phyloP scores from a whole-genome alignment of 179 eudicot genomes.

The Silene noctiflora region DNA sequence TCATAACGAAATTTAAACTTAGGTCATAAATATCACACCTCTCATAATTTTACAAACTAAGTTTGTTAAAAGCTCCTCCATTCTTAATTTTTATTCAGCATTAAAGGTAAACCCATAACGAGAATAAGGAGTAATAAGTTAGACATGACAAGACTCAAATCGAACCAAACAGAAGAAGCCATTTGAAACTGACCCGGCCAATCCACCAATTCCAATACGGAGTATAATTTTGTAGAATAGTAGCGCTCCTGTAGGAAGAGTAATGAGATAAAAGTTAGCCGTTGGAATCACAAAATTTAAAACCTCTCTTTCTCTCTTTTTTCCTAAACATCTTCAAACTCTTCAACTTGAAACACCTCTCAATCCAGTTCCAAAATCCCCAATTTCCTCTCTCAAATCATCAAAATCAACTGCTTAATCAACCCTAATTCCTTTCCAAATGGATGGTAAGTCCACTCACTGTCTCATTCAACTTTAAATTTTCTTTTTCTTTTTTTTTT shows the following conservation, averaged over 20 bases:
- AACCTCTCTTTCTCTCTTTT: slow-evolving; percentile 8
- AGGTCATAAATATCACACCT: too few species aligned
- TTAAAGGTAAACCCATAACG: too few species aligned
- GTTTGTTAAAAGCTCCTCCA: too few species aligned
- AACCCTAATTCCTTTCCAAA: slow-evolving; percentile 4
- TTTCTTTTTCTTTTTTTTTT: neutral
- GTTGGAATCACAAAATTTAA: slow-evolving; percentile 5
- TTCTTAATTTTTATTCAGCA: too few species aligned
- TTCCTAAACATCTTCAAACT: neutral
- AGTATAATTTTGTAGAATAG: too few species aligned
- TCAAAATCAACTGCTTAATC: neutral
- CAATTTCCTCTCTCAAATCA: neutral
- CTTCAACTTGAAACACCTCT: neutral
- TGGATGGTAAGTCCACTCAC: slow-evolving; percentile 22
- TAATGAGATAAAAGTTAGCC: neutral
- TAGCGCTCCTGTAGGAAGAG: neutral
- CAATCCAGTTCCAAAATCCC: neutral
- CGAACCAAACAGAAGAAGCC: too few species aligned
- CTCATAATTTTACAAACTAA: too few species aligned
- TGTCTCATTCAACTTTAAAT: neutral
- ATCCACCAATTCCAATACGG: too few species aligned
- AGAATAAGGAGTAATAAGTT: too few species aligned
- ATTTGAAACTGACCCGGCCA: too few species aligned
- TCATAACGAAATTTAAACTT: too few species aligned
- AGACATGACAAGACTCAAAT: too few species aligned